Conservation (phyloP, 805 yeast species). For the Myxozyma lipomycoides region DNA sequence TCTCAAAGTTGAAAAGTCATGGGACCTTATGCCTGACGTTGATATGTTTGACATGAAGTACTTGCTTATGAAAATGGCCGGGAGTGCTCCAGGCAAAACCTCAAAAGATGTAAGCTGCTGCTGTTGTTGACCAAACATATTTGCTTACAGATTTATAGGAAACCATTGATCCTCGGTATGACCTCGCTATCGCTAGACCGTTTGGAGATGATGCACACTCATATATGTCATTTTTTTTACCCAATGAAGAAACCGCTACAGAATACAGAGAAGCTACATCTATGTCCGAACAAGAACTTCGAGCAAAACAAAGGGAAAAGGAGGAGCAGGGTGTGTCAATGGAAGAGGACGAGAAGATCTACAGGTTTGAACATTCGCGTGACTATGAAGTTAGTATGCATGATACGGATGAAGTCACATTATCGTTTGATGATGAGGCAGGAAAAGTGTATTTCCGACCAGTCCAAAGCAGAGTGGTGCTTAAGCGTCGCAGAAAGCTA, state of each 20-base stretch:
- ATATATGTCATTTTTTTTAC: constrained; percentile 69
- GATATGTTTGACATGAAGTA: constrained; percentile 81
- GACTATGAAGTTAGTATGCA: constrained; percentile 72
- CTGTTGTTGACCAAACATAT: constrained; percentile 31
- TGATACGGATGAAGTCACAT: constrained; percentile 60
- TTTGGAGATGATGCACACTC: constrained; percentile 65
- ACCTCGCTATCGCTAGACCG: constrained; percentile 60
- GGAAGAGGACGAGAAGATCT: constrained; percentile 47
- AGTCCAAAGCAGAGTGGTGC: constrained; percentile 66
- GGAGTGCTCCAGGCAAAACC: constrained; percentile 42
- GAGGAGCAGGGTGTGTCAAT: constrained; percentile 48
- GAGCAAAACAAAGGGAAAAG: constrained; percentile 35
- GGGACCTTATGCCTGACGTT: constrained; percentile 85
- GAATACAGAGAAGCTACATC: constrained; percentile 24
- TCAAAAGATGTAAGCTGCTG: constrained; percentile 41
- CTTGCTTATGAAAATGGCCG: constrained; percentile 58
- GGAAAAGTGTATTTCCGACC: constrained; percentile 72
- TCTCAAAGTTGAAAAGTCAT: constrained; percentile 67
- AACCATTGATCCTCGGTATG: constrained; percentile 34
- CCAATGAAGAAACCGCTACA: constrained; percentile 45
- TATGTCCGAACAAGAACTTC: constrained; percentile 10
- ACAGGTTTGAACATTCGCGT: constrained; percentile 59
- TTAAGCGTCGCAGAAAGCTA: constrained; percentile 79
- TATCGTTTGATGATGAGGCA: constrained; percentile 53
- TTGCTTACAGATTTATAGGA: constrained; percentile 15